Evolutionary conservation across 306 rosid genomes (phyloP), one percentile per base, ranked within the genome.

Genomic region (Corylus heterophylla): DNA sequence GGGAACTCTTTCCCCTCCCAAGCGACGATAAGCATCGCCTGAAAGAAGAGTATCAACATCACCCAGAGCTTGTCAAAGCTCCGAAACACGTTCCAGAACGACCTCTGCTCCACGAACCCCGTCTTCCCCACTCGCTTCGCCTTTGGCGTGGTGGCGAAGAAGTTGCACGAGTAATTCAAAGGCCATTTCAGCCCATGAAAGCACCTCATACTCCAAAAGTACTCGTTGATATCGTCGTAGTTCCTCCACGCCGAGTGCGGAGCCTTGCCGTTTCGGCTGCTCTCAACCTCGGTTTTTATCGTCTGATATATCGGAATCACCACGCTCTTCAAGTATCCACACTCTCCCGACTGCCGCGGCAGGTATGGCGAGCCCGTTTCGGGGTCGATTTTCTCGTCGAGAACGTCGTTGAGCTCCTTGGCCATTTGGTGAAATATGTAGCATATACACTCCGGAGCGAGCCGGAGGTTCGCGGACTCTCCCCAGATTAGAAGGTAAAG

Each of bases 181-280:
- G 98, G 98, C 98, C 98, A 94, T 16, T 66, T 54, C 1, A 94
- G 85, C 59, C 37, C 89, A 70, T 74, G 77, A 66, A 94, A 90
- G 80, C 98, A 94, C 88, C 97, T 90, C 87, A 89, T 83, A 61
- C 94, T 89, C 98, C 98, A 94, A 50, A 94, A 94, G 20, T 89
- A 94, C 81, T 94, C 98, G 27, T 94, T 94, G 1, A 94, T 81
- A 27, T 94, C 98, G 75, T 94, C 98, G 71, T 94, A 94, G 70
- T 94, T 94, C 74, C 98, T 85, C 98, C 98, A 94, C 1, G 97
- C 98, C 66, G 97, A 90, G 73, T 94, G 98, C 2, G 97, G 98
- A 4, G 94, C 94, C 59, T 79, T 87, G n/a, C 98, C 98, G 85
- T 89, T 86, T 73, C 92, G 83, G 62, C 98, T 92, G 68, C 89